Evolutionary conservation across 2,329 filamentous ascomycete genomes (phyloP), one percentile per base, ranked within the genome.

Genomic region (Diaporthe batatas): DNA sequence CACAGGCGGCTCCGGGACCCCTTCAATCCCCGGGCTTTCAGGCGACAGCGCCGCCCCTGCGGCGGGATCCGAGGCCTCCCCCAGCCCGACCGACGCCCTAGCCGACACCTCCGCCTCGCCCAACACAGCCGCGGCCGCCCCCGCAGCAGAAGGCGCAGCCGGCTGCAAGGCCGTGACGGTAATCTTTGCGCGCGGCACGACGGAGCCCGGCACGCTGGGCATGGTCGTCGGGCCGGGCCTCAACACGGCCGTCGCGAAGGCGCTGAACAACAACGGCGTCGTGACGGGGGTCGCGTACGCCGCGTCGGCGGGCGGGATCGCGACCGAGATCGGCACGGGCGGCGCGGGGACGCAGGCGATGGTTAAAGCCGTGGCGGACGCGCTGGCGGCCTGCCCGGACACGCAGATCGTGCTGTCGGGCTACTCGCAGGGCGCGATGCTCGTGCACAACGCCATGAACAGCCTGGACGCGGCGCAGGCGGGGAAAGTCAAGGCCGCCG

Each of bases 321-420:
- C 75, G 3, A 57, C 70, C 14, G 70, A 75, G 62, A 53, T 67
- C 1, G 34, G 32, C n/a, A 25, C 11, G 32, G 62, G 73, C 34
- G 84, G 75, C 39, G 83, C 87, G 73, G 90, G 90, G 49, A 89
- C 87, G 32, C 74, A 81, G 12, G 88, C 89, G 68, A 83, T 84
- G 80, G 82, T 82, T 21, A 70, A 79, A 10, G 62, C 73, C 0
- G 70, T 77, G 16, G 55, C 57, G 14, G 21, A 79, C 49, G 79
- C 81, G 2, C 77, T 80, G 36, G 74, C 75, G 6, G 70, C 76
- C 12, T 86, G 84, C 72, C 84, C 84, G 0, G 75, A 79, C 51
- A 85, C 83, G 6, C 80, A 82, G 51, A 75, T 86, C 53, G 83
- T 85, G 21, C 79, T 86, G 77, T 78, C 82, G 6, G 84, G 84